phyloP scores from a whole-genome alignment of 257 asterid species.

The Linderniella brevidens region DNA sequence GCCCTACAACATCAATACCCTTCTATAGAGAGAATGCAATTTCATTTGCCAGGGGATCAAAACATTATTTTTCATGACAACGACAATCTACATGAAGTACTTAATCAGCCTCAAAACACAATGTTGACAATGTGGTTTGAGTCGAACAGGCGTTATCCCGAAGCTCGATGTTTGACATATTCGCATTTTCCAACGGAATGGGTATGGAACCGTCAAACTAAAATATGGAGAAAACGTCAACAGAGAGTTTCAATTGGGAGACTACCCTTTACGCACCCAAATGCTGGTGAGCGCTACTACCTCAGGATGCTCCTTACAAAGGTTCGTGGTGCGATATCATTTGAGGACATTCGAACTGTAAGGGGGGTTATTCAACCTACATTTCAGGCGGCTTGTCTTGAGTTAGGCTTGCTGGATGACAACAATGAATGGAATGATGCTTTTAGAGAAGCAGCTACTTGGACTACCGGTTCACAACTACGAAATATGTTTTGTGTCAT shows the following conservation, averaged over 20 bases:
- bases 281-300: background rate
- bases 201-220: background rate
- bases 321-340: conserved; percentile 1
- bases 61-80: too few relatives aligned
- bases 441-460: conserved; percentile 3
- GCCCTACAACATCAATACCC: conserved; percentile 6
- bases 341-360: conserved; percentile 3
- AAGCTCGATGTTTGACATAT: conserved; percentile 3
- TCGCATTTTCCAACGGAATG: background rate
- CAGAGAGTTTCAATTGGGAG: background rate
- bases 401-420: too few relatives aligned
- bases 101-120: background rate
- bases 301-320: background rate
- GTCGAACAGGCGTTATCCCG: background rate
- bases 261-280: conserved; percentile 1
- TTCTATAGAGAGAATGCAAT: background rate
- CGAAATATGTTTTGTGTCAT: background rate
- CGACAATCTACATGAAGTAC: background rate
- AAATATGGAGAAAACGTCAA: background rate
- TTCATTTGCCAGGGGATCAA: background rate
- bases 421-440: conserved; percentile 1
- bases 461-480: conserved; percentile 7
- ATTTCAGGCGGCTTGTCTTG: background rate
- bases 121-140: conserved; percentile 8
- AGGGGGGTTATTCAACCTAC: conserved; percentile 1